A percentile compares a stretch with the other conserved stretches of the same genome.
phyloP scores from a whole-genome alignment of 305 asterid species.

The Petunia hybrid region DNA sequence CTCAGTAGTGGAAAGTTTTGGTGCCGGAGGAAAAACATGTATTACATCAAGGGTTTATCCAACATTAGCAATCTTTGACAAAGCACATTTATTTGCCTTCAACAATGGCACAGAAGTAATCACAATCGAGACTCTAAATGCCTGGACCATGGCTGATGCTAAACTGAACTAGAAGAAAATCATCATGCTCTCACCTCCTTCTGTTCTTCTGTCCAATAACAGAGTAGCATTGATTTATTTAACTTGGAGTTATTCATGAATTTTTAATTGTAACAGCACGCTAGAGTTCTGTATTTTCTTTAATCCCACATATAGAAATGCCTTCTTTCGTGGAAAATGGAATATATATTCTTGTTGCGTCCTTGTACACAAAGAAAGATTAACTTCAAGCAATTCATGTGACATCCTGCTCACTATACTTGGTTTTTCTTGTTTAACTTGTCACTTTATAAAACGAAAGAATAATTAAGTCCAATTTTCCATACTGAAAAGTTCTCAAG shows the following conservation, averaged over 20 bases:
- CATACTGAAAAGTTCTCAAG: too few relatives aligned
- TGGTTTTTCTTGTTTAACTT: background rate
- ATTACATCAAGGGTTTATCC: constrained; percentile 59
- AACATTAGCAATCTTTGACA: constrained; percentile 34
- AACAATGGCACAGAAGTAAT: constrained; percentile 51
- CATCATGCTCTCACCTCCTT: background rate
- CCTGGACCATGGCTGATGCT: constrained; percentile 53
- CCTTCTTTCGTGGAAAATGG: background rate
- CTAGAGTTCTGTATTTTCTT: background rate
- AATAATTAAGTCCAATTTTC: too few relatives aligned
- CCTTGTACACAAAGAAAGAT: background rate
- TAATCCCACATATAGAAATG: background rate
- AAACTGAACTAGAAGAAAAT: constrained; percentile 15
- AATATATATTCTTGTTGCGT: background rate
- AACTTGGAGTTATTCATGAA: constrained; percentile 5
- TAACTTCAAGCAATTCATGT: background rate
- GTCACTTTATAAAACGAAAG: background rate
- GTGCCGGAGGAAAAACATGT: constrained; percentile 47
- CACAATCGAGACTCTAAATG: constrained; percentile 39
- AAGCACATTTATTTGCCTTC: constrained; percentile 51
- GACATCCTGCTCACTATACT: background rate
- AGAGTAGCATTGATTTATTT: background rate
- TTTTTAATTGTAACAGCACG: background rate
- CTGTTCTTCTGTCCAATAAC: background rate
- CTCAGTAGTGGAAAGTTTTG: constrained; percentile 57